Base-by-base conservation (phyloP, 148 eudicot species). In the Cornus controversa region DNA sequence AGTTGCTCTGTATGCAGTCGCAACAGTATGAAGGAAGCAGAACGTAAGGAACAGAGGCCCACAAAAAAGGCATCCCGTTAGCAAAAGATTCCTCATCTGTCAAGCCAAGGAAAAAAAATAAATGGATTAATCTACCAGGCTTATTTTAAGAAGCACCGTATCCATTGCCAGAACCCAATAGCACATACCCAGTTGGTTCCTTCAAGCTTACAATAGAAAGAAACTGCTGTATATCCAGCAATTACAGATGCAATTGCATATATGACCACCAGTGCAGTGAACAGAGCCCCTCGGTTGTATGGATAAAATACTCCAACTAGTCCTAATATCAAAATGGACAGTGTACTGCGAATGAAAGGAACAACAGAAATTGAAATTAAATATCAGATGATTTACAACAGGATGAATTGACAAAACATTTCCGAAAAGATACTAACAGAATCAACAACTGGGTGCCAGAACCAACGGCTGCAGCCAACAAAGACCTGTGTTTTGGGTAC, bases 141-240 rank as follows among this genome's bases (percentile, higher is more conserved):
- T 28, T 11, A 66, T 11, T 64, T 66, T 66, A 26, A 66, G 22
- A 26, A 26, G 22, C 18, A 64, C 34, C 68, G 27, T 24, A 66
- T 31, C 31, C 23, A 67, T 28, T 31, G 23, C n/a, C 13, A 37
- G 62, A 71, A 67, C 13, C 28, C 14, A 50, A 5, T 6, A 70
- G 26, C 34, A 72, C 81, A 27, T 69, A 82, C 84, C 84, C 80
- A 77, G 3, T 72, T 77, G 57, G 84, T 82, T 65, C 84, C 84
- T 73, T 68, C 84, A 36, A 82, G 70, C 70, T 81, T 65, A 37
- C 70, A 58, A 69, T 73, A 77, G 23, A 77, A 69, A 16, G 80
- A 77, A 68, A 45, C 73, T 25, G 78, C 45, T 40, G 80, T 60
- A 69, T 82, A 77, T 24, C 80, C 84, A 10, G 84, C 77, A 65